These are phyloP conservation scores for Phytophthora gonapodyides DNA, from an alignment of 352 stramenopile genomes.

Conservation along the genomic window DNA sequence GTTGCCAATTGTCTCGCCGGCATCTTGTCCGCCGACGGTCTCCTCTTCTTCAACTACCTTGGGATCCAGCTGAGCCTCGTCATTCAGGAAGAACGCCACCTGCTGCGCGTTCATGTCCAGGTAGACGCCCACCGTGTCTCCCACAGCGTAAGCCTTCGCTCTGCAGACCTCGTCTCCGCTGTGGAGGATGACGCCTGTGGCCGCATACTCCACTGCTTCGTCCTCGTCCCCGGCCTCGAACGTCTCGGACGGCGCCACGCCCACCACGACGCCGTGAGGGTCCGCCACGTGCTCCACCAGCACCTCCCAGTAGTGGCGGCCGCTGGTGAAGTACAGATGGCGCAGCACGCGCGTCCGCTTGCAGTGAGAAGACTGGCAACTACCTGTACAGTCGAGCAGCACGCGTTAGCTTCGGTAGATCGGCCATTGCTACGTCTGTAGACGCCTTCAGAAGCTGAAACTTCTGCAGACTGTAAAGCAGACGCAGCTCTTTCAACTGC, in stretches of 20 bases:
- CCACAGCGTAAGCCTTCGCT: constrained; percentile 36
- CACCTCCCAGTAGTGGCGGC: constrained; percentile 54
- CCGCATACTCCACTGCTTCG: constrained; percentile 42
- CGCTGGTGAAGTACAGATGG: constrained; percentile 63
- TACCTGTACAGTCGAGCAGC: constrained; percentile 19
- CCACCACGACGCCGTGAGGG: constrained; percentile 35
- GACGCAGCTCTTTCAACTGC: neutral
- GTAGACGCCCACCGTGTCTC: constrained; percentile 49
- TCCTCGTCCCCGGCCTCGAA: constrained; percentile 33
- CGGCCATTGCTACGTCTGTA: neutral
- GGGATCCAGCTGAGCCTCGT: constrained; percentile 25
- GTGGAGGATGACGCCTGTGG: constrained; percentile 40
- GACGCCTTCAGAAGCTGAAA: constrained; percentile 4
- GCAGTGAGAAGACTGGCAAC: constrained; percentile 25
- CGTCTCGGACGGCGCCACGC: constrained; percentile 34
- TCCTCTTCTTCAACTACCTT: constrained; percentile 8
- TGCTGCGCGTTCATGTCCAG: constrained; percentile 52
- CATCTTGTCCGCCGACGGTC: neutral
- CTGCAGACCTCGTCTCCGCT: constrained; percentile 40
- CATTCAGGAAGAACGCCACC: constrained; percentile 55
- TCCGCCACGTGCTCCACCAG: constrained; percentile 38
- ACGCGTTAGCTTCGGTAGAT: constrained; percentile 4
- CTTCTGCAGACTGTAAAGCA: constrained; percentile 7
- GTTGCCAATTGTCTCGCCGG: constrained; percentile 12
- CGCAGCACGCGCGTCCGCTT: constrained; percentile 41